These are phyloP conservation scores for Tylopilus sp. DNA, from an alignment of 1,284 basidiomycete species.

Conservation along the genomic window DNA sequence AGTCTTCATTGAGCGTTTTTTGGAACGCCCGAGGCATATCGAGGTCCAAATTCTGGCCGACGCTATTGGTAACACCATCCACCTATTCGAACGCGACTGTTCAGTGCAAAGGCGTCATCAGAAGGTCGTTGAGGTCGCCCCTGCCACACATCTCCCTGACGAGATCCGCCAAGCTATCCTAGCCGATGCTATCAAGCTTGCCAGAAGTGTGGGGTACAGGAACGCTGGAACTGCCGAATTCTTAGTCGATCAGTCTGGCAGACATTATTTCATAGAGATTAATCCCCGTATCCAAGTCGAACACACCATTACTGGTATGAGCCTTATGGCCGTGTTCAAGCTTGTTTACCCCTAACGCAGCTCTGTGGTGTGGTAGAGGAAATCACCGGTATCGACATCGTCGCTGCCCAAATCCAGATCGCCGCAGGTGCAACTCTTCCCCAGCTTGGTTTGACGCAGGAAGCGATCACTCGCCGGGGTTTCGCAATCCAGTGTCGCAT, in stretches of 20 bases:
- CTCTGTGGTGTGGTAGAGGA: slow-evolving; percentile 63
- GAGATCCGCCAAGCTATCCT: slow-evolving; percentile 88
- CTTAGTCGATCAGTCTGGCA: slow-evolving; percentile 91
- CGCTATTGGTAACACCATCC: slow-evolving; percentile 87
- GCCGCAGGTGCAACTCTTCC: slow-evolving; percentile 94
- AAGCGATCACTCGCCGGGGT: slow-evolving; percentile 93
- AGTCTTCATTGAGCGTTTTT: slow-evolving; percentile 97
- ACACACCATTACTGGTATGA: slow-evolving; percentile 90
- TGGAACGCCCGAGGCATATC: slow-evolving; percentile 94
- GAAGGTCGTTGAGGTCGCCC: slow-evolving; percentile 98
- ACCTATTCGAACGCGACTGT: slow-evolving; percentile 98
- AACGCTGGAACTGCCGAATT: slow-evolving; percentile 98
- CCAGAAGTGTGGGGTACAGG: slow-evolving; percentile 88
- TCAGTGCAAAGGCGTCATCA: slow-evolving; percentile 98
- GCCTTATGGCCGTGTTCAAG: slow-evolving; percentile 3
- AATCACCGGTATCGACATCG: slow-evolving; percentile 98
- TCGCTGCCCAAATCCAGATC: slow-evolving; percentile 98
- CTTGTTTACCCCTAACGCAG: slow-evolving; percentile 1
- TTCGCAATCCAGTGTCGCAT: slow-evolving; percentile 99
- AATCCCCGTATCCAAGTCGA: slow-evolving; percentile 99
- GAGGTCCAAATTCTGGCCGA: slow-evolving; percentile 97
- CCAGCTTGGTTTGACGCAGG: slow-evolving; percentile 96
- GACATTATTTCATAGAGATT: slow-evolving; percentile 99
- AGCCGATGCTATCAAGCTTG: slow-evolving; percentile 90
- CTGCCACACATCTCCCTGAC: slow-evolving; percentile 91